Evolutionary conservation across 305 asterid species (phyloP), one percentile per base, ranked within the genome.

Genomic region (Nicotiana rustica): DNA sequence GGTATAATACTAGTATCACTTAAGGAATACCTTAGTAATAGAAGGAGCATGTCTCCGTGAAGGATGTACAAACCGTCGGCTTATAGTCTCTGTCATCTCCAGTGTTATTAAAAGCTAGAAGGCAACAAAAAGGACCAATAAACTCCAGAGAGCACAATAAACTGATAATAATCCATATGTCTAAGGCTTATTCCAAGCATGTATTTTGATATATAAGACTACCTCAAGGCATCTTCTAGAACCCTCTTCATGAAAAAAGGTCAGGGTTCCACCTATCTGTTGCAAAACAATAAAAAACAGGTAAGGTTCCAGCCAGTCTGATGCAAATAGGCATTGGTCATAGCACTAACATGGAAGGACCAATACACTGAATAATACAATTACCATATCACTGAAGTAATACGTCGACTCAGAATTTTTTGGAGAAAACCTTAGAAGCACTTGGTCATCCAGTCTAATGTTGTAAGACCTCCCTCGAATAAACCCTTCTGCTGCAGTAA

Each of bases 211-310:
- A 75, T 68, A 71, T 81, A 82, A 29, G 64, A 76, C 68, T 90
- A 95, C 98, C 97, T 95, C 98, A 83, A 95, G 96, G 88, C 97
- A 95, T 90, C 97, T 91, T 84, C 96, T 91, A 29, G 92, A 83
- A 84, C 93, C 94, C 82, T 89, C 94, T 87, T 92, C 94, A 82
- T 91, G 98, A 83, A 95, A 92, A 90, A 92, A 95, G 75, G 97
- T 92, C 79, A 95, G 89, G 69, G 98, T 95, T 85, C 98, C 97
- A 84, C 98, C 97, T 79, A 95, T 92, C 98, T 95, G 90, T 82
- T 44, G 7, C 60, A n/a, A 55, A 68, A 79, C 68, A 69, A 36
- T 19, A 49, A 21, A 49, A 10, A 47, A 49, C 62, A 14, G 52
- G 79, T 47, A 47, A 21, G 18, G 31, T 77, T 18, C 36, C 62